A percentile compares a stretch with the other conserved stretches of the same genome.
phyloP scores from a whole-genome alignment of 768 basidiomycete species.

The Naganishia antarctica region DNA sequence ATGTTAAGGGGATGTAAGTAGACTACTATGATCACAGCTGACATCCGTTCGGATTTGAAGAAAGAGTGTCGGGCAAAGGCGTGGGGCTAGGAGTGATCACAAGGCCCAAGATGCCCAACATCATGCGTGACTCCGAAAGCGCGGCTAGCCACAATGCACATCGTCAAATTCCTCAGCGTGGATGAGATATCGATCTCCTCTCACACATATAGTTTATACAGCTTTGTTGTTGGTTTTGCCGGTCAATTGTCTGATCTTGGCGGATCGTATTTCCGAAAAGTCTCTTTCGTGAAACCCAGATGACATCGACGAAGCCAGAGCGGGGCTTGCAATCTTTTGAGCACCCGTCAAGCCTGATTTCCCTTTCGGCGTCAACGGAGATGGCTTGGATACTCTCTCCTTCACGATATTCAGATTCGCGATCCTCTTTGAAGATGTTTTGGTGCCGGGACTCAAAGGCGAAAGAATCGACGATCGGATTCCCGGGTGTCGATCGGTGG shows the following conservation, averaged over 20 bases:
- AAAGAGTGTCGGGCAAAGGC: no score
- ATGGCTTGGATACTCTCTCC: slow-evolving; percentile 2
- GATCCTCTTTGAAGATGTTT: not conserved
- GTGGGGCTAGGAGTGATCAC: no score
- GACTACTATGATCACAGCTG: no score
- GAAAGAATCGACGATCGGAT: not conserved
- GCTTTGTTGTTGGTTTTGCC: not conserved
- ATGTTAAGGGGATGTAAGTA: no score
- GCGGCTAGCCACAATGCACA: no score
- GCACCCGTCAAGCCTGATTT: not conserved
- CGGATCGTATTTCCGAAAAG: no score
- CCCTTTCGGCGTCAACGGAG: not conserved
- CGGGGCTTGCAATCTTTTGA: not conserved
- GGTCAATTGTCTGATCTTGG: slow-evolving; percentile 5
- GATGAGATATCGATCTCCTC: no score
- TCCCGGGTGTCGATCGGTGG: not conserved
- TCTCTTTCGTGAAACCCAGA: not conserved
- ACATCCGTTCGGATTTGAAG: no score
- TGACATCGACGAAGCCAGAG: not conserved
- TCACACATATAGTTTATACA: no score
- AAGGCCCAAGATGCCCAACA: no score
- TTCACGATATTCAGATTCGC: slow-evolving; percentile 18
- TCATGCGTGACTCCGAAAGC: no score
- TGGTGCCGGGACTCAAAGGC: not conserved
- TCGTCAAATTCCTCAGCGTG: no score